Conservation (phyloP, 1,284 basidiomycete species). For the Phellinidium pouzarii region DNA sequence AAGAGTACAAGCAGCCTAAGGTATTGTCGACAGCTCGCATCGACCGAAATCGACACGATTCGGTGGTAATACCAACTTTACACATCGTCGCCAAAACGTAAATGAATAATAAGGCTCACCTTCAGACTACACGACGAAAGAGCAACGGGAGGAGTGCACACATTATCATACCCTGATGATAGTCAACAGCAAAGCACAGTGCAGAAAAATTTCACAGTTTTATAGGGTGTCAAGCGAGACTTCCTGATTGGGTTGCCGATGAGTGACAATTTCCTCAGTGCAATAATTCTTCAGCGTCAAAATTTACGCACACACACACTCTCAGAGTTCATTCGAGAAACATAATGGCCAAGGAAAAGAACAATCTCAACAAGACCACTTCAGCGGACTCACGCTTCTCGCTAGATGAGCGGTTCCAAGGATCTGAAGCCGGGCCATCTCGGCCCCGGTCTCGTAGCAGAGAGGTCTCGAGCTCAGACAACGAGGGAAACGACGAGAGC, state of each 20-base stretch:
- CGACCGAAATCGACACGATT: conserved; percentile 2
- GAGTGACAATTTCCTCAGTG: no score
- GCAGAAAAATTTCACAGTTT: no score
- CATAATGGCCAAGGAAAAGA: neutral
- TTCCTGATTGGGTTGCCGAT: no score
- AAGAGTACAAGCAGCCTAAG: conserved; percentile 16
- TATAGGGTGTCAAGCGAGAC: no score
- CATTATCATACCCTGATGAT: no score
- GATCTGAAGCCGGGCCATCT: conserved; percentile 23
- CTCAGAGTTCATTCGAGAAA: neutral
- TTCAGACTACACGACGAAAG: neutral
- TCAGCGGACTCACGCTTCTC: conserved; percentile 24
- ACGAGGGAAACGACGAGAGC: conserved; percentile 25
- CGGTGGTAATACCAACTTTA: conserved; percentile 19
- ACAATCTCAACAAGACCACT: neutral
- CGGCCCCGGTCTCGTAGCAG: neutral
- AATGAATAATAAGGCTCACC: neutral
- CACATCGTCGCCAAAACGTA: conserved; percentile 7
- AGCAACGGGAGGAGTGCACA: neutral
- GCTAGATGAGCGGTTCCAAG: conserved; percentile 24
- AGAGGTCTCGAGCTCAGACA: conserved; percentile 15
- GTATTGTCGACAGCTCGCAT: conserved; percentile 14
- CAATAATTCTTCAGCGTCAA: no score
- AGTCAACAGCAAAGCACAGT: no score
- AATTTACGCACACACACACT: no score